Conservation (phyloP, 345 rosid species). For the Psidium guajava region DNA sequence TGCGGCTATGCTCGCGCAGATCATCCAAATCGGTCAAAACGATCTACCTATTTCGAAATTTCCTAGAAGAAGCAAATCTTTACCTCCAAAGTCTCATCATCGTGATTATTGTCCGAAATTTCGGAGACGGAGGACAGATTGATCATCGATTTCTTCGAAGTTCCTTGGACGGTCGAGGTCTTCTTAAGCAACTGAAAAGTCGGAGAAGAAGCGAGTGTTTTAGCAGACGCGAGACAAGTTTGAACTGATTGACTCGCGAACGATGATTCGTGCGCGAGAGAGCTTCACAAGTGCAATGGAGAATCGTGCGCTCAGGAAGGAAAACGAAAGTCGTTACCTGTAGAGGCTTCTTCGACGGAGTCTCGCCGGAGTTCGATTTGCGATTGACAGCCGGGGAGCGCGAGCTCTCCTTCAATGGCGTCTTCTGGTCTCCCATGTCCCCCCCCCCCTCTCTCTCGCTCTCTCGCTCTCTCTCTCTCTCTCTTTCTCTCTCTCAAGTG, state of each 20-base stretch:
- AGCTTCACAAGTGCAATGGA: neutral
- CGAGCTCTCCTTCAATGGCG: neutral
- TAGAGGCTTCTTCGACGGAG: too few species aligned
- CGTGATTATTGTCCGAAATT: neutral
- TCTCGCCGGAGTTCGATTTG: neutral
- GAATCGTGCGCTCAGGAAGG: neutral
- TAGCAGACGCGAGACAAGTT: too few species aligned
- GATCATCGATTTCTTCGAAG: neutral
- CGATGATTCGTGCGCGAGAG: neutral
- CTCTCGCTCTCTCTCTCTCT: too few species aligned
- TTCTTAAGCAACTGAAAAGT: neutral
- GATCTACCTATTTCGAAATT: too few species aligned
- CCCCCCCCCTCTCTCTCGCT: too few species aligned
- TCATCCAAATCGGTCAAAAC: too few species aligned
- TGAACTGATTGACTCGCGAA: too few species aligned
- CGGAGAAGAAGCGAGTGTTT: too few species aligned
- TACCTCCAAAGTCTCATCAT: constrained; percentile 1
- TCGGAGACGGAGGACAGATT: constrained; percentile 7
- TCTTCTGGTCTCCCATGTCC: neutral
- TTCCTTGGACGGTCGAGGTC: neutral
- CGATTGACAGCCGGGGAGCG: neutral
- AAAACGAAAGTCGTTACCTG: neutral
- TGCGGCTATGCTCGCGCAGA: too few species aligned
- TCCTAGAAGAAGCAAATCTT: neutral
- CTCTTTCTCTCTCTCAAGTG: neutral